Evolutionary conservation across 225 moss, liverwort and hornwort genomes (phyloP).

Genomic region (Asterella californica): DNA sequence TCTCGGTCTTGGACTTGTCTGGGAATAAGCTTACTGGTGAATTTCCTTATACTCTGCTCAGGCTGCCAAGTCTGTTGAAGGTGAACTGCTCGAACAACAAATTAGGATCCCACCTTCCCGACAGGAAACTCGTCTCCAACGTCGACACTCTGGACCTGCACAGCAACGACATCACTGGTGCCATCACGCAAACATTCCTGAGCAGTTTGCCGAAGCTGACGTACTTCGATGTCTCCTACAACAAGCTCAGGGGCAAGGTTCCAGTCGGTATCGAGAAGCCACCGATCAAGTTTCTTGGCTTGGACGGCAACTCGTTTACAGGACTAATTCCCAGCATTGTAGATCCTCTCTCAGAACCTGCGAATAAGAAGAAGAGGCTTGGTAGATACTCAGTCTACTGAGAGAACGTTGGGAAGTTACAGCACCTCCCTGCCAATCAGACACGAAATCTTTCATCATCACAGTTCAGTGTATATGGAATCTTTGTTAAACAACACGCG

Average conservation of each 20-base stretch:
- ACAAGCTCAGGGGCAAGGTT: slow-evolving; percentile 35
- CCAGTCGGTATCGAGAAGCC: slow-evolving; percentile 30
- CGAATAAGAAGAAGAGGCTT: slow-evolving; percentile 4
- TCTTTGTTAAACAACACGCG: slow-evolving; percentile 4
- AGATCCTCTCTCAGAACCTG: not conserved
- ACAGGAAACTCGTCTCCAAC: slow-evolving; percentile 5
- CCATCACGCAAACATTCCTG: slow-evolving; percentile 31
- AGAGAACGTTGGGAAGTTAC: not conserved
- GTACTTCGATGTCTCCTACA: slow-evolving; percentile 37
- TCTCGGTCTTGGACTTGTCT: slow-evolving; percentile 28
- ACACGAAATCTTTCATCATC: not conserved
- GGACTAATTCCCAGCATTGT: slow-evolving; percentile 7
- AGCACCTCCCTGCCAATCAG: not conserved
- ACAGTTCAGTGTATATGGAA: not conserved
- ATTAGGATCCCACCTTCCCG: slow-evolving; percentile 24
- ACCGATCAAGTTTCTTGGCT: slow-evolving; percentile 19
- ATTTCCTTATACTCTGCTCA: slow-evolving; percentile 24
- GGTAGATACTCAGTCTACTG: not conserved
- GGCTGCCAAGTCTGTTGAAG: slow-evolving; percentile 21
- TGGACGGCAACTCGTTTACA: slow-evolving; percentile 32
- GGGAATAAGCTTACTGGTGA: slow-evolving; percentile 27
- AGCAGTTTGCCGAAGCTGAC: slow-evolving; percentile 7
- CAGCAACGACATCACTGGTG: slow-evolving; percentile 32
- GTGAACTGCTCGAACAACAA: slow-evolving; percentile 36
- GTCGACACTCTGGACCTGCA: slow-evolving; percentile 34